phyloP scores from a whole-genome alignment of 495 filamentous ascomycete species.

The Daldinia grandis region DNA sequence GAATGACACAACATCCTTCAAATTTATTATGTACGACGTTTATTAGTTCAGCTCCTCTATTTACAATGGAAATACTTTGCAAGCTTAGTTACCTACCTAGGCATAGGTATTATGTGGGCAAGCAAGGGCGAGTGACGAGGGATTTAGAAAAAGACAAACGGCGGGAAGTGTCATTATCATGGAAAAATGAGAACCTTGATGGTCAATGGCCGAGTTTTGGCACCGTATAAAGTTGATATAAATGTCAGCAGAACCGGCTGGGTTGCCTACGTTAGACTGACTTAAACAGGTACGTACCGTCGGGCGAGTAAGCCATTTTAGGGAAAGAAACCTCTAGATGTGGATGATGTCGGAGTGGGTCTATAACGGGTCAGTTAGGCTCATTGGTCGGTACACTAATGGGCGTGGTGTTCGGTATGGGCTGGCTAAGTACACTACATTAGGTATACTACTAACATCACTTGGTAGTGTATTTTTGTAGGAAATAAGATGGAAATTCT shows the following conservation, averaged over 20 bases:
- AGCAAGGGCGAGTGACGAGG: not conserved
- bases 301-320: slow-evolving; percentile 22
- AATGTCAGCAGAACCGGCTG: slow-evolving; percentile 30
- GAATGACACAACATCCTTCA: slow-evolving; percentile 15
- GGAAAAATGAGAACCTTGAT: slow-evolving; percentile 44
- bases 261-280: slow-evolving; percentile 9
- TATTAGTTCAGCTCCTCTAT: slow-evolving; percentile 27
- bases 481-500: not conserved
- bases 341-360: not conserved
- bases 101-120: slow-evolving; percentile 4
- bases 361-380: not conserved
- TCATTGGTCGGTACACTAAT: not conserved
- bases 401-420: not conserved
- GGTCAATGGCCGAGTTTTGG: slow-evolving; percentile 11
- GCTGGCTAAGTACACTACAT: not conserved
- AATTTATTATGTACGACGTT: slow-evolving; percentile 17
- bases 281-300: slow-evolving; percentile 8
- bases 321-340: slow-evolving; percentile 7
- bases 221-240: slow-evolving; percentile 24
- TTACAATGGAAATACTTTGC: not conserved
- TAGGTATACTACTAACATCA: not conserved
- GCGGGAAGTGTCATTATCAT: slow-evolving; percentile 23
- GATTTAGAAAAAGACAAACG: slow-evolving; percentile 16
- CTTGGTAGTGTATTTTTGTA: not conserved
- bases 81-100: too few species aligned